A percentile compares a stretch with the other conserved stretches of the same genome.
These are phyloP conservation scores for Psidium friedrichsthalianum DNA, from an alignment of 345 rosid genomes.

Conservation along the genomic window DNA sequence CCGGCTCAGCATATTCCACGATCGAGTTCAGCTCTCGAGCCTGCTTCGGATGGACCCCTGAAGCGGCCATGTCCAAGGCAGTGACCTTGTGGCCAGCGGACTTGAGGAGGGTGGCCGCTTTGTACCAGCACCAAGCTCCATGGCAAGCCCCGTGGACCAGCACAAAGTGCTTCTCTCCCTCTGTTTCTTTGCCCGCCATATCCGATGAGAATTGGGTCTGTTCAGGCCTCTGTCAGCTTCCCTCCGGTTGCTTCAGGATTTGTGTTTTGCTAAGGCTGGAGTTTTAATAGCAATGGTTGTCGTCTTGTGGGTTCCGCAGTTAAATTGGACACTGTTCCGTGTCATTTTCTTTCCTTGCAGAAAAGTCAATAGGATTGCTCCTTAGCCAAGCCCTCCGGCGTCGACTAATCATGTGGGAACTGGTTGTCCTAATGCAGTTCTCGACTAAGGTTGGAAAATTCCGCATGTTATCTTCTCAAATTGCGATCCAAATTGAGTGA, in stretches of 20 bases:
- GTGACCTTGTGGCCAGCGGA: conserved; percentile 24
- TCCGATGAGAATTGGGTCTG: background rate
- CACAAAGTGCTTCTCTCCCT: conserved; percentile 16
- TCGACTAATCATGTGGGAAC: too few relatives aligned
- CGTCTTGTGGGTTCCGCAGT: background rate
- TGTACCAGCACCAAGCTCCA: conserved; percentile 43
- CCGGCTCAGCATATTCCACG: conserved; percentile 10
- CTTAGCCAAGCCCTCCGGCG: too few relatives aligned
- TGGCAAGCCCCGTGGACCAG: conserved; percentile 34
- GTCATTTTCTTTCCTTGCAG: too few relatives aligned
- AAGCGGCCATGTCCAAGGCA: conserved; percentile 21
- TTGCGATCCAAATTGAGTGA: too few relatives aligned
- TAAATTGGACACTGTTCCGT: background rate
- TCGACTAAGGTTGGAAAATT: too few relatives aligned
- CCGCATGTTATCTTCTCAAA: too few relatives aligned
- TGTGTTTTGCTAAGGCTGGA: background rate
- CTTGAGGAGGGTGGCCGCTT: conserved; percentile 19
- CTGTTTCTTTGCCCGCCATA: background rate
- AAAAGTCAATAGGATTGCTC: too few relatives aligned
- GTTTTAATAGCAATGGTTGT: background rate
- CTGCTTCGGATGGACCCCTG: conserved; percentile 17
- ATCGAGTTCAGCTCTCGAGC: conserved; percentile 4
- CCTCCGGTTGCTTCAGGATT: background rate
- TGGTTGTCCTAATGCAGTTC: too few relatives aligned
- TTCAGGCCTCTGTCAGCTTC: background rate